Percentiles rank a stretch among this genome's conserved stretches.
phyloP scores from a whole-genome alignment of 164 flowering plant species.

The Sextonia rubra region DNA sequence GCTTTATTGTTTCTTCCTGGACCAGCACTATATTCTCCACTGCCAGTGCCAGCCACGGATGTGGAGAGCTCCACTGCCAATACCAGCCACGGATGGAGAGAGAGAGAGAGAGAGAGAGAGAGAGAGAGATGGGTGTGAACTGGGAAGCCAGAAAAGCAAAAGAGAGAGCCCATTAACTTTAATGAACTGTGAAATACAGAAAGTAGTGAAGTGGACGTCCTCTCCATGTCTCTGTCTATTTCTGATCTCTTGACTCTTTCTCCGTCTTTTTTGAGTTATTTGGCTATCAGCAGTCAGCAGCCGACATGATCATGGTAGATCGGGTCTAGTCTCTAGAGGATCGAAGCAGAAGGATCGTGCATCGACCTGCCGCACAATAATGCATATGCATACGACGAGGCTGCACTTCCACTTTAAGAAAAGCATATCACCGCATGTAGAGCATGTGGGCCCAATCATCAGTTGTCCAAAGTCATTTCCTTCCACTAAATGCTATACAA shows the following conservation, averaged over 20 bases:
- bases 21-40: not conserved
- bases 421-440: too few species aligned
- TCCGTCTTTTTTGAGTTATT: not conserved
- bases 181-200: not conserved
- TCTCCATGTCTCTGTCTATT: not conserved
- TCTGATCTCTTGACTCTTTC: not conserved
- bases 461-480: too few species aligned
- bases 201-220: slow-evolving; percentile 1
- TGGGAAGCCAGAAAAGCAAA: not conserved
- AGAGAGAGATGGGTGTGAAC: too few species aligned
- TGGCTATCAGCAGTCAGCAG: not conserved
- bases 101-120: too few species aligned
- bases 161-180: not conserved
- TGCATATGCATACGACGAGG: too few species aligned
- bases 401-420: too few species aligned
- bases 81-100: too few species aligned
- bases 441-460: too few species aligned
- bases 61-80: too few species aligned
- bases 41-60: not conserved
- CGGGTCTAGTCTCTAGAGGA: not conserved
- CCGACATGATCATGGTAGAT: not conserved
- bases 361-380: too few species aligned
- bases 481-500: too few species aligned
- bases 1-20: not conserved
- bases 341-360: not conserved